Base-by-base conservation (phyloP, 1,284 basidiomycete genomes). In the Ganoderma sinense region DNA sequence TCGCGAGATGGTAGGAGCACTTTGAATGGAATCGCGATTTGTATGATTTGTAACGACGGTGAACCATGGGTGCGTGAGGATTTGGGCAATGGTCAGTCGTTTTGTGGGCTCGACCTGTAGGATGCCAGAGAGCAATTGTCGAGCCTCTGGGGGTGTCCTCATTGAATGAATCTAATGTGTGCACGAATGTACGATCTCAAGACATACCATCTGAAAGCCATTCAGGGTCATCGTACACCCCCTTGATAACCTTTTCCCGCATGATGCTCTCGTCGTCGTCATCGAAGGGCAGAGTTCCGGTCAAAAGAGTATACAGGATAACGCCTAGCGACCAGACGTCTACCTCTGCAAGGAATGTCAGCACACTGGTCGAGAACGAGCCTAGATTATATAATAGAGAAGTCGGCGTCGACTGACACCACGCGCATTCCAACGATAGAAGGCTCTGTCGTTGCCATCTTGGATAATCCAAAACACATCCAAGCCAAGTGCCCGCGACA, bases 281-380 rank as follows among this genome's bases (percentile, higher is more conserved):
- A 76, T 99, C 97, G 76, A 99, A 99, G 0, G 97, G 97, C n/a
- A 99, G 83, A 5, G 94, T 95, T 1, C 97, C 97, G 0, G 95
- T 97, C 45, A 99, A 85, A 18, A 99, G 88, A n/a, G 92, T 94
- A 80, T 97, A 98, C 11, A 99, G 85, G 66, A 99, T 99, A 71
- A 99, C 89, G 4, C 97, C 97, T 41, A 99, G 85, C 0, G 98
- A 99, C 97, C 97, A 99, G 36, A 98, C 87, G 78, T 99, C 98
- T 60, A 98, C 96, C 86, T 98, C 96, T 93, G 84, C 71, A 41
- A 61, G 16, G 36, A 13, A 61, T 41, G 36, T 61, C 59, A 61
- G 59, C 14, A 41, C 14, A 16, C 8, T 43, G 18, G 10, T 23
- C 5, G 8, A 43, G 23, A 18, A 41, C 39, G n/a, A 29, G 8